phyloP scores from a whole-genome alignment of 441 rosid genomes.

The Isatis lusitanica region DNA sequence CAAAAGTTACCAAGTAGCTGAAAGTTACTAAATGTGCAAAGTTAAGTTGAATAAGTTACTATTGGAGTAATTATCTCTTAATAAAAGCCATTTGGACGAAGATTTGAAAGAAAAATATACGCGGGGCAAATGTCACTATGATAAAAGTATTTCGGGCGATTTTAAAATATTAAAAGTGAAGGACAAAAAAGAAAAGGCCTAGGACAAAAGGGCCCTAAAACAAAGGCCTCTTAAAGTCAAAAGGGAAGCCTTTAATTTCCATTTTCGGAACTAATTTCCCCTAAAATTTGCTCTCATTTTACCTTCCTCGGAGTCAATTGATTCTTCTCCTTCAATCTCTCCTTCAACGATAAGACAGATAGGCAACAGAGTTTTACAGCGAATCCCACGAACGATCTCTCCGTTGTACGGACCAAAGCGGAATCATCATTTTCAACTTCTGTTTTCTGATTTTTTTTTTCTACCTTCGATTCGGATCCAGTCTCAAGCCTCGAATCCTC shows the following conservation, averaged over 20 bases:
- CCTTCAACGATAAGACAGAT: slow-evolving; percentile 16
- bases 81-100: too few relatives aligned
- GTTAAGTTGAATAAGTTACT: too few relatives aligned
- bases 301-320: not conserved
- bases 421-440: slow-evolving; percentile 22
- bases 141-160: too few relatives aligned
- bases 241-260: not conserved
- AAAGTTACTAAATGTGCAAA: too few relatives aligned
- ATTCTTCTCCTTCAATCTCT: slow-evolving; percentile 9
- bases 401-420: not conserved
- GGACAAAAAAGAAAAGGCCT: too few relatives aligned
- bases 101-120: too few relatives aligned
- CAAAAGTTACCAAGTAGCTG: too few relatives aligned
- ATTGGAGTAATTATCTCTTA: too few relatives aligned
- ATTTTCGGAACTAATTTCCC: slow-evolving; percentile 7
- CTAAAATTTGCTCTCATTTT: not conserved
- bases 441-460: not conserved
- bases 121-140: too few relatives aligned
- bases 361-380: not conserved
- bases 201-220: not conserved
- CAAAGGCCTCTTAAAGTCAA: not conserved
- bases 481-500: slow-evolving; percentile 19
- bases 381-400: not conserved
- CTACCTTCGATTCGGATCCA: slow-evolving; percentile 3
- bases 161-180: too few relatives aligned